Evolutionary conservation across 2,329 filamentous ascomycete species (phyloP), one percentile per base, ranked within the genome.

Genomic region (Rhynchosporium agropyri): DNA sequence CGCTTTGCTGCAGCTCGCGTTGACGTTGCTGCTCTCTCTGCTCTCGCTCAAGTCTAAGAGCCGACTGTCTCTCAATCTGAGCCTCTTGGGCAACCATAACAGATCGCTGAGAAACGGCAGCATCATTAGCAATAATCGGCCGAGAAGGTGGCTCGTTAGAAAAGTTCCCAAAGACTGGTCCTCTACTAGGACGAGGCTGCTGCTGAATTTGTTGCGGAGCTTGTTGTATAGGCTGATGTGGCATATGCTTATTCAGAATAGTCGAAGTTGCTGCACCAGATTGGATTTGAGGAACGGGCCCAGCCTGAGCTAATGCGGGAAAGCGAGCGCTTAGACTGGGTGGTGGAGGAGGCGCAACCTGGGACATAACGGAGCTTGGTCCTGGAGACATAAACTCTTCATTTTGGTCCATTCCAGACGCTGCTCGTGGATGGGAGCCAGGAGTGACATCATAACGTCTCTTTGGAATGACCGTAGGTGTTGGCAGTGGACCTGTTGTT

Each of bases 401-500:
- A 56, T 78, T 77, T 33, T 77, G 74, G 33, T 77, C 72, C 45
- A 78, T 77, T 48, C 81, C 77, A 63, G 81, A 79, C 29, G 79
- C 81, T 65, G 82, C 79, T 63, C 81, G 77, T 51, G 79, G 78
- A 54, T 74, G 71, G 26, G 75, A 67, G 7, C 74, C 71, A 4
- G 75, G 71, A 61, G 74, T 79, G 69, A 74, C 78, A 75, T 83
- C 85, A 72, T 80, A 82, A 56, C 79, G 77, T 71, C 79, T 79
- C 67, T 84, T 81, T 28, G 82, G 79, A 40, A 77, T 76, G 20
- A 80, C 77, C 6, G 81, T 81, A 29, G 84, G 84, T n/a, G 79
- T 77, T 7, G 87, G 87, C 42, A 86, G 83, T 28, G 83, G 80
- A 0, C 85, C 86, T 59, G 82, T 78, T 69, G 82, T 82, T 74